Evolutionary conservation across 2,329 filamentous ascomycete species (phyloP).

Genomic region (Aspergillus amoenus): DNA sequence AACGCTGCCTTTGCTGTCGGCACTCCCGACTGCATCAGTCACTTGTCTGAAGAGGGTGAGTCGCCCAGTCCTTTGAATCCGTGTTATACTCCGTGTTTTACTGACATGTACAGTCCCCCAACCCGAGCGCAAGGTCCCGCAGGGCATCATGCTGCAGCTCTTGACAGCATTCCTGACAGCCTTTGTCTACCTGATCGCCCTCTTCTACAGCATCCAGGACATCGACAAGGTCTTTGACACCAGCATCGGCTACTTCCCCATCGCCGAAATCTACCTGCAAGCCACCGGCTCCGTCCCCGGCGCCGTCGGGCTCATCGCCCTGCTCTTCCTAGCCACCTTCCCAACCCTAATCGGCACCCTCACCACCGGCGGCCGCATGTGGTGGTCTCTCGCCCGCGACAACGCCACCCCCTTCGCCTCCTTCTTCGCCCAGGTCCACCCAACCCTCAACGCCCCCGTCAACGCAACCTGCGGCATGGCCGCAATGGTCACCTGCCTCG

Average conservation of each 20-base stretch:
- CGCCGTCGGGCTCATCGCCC: conserved; percentile 52
- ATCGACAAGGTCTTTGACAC: conserved; percentile 56
- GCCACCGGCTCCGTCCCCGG: conserved; percentile 54
- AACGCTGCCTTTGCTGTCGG: conserved; percentile 69
- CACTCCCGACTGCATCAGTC: conserved; percentile 62
- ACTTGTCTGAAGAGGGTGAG: conserved; percentile 58
- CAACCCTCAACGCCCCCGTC: conserved; percentile 52
- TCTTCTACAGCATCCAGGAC: conserved; percentile 33
- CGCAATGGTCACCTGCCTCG: conserved; percentile 55
- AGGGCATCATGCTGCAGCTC: conserved; percentile 48
- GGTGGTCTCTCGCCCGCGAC: conserved; percentile 62
- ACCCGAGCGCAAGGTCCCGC: conserved; percentile 40
- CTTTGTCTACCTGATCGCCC: conserved; percentile 51
- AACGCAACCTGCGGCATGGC: conserved; percentile 56
- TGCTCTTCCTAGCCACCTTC: conserved; percentile 56
- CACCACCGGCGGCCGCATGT: conserved; percentile 57
- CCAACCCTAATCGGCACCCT: conserved; percentile 55
- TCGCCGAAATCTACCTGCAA: conserved; percentile 66
- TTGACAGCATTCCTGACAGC: conserved; percentile 43
- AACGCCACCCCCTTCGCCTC: conserved; percentile 54
- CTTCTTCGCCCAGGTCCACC: conserved; percentile 50
- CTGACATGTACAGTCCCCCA: conserved; percentile 20
- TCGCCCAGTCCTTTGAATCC: neutral
- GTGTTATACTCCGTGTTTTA: neutral
- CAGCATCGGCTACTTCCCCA: conserved; percentile 52